Percentiles rank a stretch among this genome's conserved stretches.
phyloP scores from a whole-genome alignment of 2,329 filamentous ascomycete genomes.

The Zelopaecilomyces penicillatus region DNA sequence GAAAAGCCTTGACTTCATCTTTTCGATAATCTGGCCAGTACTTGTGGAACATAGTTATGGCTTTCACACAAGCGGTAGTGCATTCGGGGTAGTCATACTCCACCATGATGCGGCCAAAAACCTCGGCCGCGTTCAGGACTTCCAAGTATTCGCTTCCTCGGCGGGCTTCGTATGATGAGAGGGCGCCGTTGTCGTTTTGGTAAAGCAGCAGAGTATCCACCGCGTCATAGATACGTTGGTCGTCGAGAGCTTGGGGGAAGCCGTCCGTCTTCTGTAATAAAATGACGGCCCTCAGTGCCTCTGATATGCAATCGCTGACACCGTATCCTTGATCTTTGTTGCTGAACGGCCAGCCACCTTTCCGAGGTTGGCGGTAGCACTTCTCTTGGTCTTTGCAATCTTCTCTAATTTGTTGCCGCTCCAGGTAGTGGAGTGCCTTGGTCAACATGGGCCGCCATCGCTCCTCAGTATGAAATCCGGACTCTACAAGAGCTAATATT shows the following conservation, averaged over 20 bases:
- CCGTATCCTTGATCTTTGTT: constrained; percentile 88
- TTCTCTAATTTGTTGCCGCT: constrained; percentile 83
- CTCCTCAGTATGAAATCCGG: constrained; percentile 66
- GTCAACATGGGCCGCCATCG: constrained; percentile 76
- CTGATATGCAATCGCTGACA: constrained; percentile 89
- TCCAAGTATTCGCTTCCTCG: constrained; percentile 74
- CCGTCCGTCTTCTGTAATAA: constrained; percentile 70
- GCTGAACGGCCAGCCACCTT: constrained; percentile 94
- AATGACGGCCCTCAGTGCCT: constrained; percentile 80
- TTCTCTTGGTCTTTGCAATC: constrained; percentile 67
- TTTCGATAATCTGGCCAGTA: constrained; percentile 74
- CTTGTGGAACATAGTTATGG: constrained; percentile 70
- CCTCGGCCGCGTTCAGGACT: constrained; percentile 86
- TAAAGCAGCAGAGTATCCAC: constrained; percentile 87
- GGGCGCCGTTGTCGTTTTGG: constrained; percentile 79
- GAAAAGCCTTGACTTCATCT: constrained; percentile 65
- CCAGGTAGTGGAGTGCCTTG: constrained; percentile 76
- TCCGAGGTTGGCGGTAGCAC: constrained; percentile 84
- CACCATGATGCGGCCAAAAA: constrained; percentile 96
- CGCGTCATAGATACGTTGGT: constrained; percentile 74
- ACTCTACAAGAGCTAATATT: constrained; percentile 73
- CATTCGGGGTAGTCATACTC: constrained; percentile 98
- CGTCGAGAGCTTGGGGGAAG: constrained; percentile 66
- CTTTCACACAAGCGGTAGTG: constrained; percentile 89
- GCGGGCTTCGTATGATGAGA: constrained; percentile 80